Evolutionary conservation across 176 grass and related monocot species (phyloP), one percentile per base, ranked within the genome.

Genomic region (Oryza coarctata): DNA sequence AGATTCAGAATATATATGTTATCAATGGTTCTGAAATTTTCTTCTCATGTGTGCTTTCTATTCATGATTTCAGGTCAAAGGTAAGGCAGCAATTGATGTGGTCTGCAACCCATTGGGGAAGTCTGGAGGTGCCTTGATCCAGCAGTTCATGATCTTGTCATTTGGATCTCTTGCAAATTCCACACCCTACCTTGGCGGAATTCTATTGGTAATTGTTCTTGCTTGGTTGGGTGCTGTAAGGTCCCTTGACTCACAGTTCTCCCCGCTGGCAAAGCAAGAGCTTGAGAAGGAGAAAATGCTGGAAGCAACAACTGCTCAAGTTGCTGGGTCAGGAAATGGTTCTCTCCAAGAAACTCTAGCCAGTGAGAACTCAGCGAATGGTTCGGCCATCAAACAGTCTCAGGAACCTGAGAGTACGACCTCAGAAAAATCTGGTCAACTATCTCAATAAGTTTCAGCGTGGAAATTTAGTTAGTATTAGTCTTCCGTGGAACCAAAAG

Each of bases 51-150:
- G 71, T n/a, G 12, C 26, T 27, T 52, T 84, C 12, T 84, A 76
- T 25, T 49, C 17, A 30, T 87, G 39, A 69, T 80, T 64, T 25
- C 70, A 99, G 96, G 96, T 99, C 3, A 95, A 99, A 87, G 91
- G 96, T 65, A 99, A 99, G 81, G 96, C 96, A 30, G 96, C 96
- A 32, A 99, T 99, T 77, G 96, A 95, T 82, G 96, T 99, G 55
- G 96, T 99, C 62, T 99, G 96, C 96, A 99, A 99, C 74, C 96
- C 96, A 14, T 75, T 99, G 58, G 96, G 96, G 63, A 99, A 99
- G 58, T 99, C 96, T 47, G 96, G 96, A 74, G 96, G 96, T n/a
- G 93, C 96, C 15, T 75, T 99, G 85, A 99, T 99, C 85, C 96
- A 99, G 80, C 96, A 99, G 34, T 99, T 99, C 77, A 99, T 99